Base-by-base conservation (phyloP, 352 stramenopile genomes). In the Elongisporangium anandrum region DNA sequence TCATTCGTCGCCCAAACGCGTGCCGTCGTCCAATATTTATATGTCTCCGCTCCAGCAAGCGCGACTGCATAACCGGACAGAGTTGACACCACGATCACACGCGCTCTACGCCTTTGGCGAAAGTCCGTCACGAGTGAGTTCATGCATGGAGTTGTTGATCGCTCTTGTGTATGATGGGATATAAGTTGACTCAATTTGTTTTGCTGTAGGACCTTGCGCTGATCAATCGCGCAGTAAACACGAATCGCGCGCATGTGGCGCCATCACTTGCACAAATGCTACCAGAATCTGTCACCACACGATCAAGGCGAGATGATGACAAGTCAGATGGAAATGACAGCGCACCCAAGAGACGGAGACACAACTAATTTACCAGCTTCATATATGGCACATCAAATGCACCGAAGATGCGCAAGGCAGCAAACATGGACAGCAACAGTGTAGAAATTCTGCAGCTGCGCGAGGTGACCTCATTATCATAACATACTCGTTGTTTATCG, bases 91-190 rank as follows among this genome's bases (percentile, higher is more conserved):
- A 13, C 80, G 86, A 0, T 93, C 84, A 1, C 86, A 94, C 41
- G 86, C 82, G 21, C 65, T 95, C 54, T 95, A 95, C 52, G 86
- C 86, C 0, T 92, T 95, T 70, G 86, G 86, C n/a, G 86, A 95
- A 54, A 94, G 84, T 60, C 84, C 86, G 4, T 79, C 86, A 13
- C 67, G 82, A 57, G 86, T 95, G 79, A 56, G 80, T 81, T 56
- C 17, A 13, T 19, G 15, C 23, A 24, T 45, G 34, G 17, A 45
- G 17, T 45, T 1, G 34, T 1, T 45, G 34, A 12, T 45, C 60
- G 20, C 10, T 50, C 8, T 7, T 62, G 29, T 16, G 22, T 3
- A n/a, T n/a, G n/a, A n/a, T n/a, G n/a, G n/a, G n/a, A n/a, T n/a
- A n/a, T n/a, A n/a, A n/a, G 26, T 12, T 67, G 13, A 59, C 20